phyloP scores from a whole-genome alignment of 208 protist species.

The Wallacemonas collosoma region DNA sequence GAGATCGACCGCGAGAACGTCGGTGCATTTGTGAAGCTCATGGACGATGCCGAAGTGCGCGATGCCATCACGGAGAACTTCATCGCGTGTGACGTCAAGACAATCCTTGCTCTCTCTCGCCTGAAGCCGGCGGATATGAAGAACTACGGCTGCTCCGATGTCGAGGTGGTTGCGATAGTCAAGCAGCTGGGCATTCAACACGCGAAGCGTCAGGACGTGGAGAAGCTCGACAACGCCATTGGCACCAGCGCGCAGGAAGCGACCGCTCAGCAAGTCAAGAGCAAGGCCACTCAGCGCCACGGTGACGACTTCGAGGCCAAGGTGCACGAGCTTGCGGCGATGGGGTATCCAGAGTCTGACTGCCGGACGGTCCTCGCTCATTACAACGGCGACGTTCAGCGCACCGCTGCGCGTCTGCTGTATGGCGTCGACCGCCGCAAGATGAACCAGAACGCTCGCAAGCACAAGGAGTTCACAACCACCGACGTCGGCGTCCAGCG shows the following conservation, averaged over 20 bases:
- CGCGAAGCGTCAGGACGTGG: slow-evolving; percentile 47
- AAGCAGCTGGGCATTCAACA: slow-evolving; percentile 57
- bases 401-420: slow-evolving; percentile 59
- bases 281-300: slow-evolving; percentile 27
- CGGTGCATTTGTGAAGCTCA: slow-evolving; percentile 62
- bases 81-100: slow-evolving; percentile 60
- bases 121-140: slow-evolving; percentile 61
- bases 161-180: slow-evolving; percentile 63
- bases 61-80: slow-evolving; percentile 47
- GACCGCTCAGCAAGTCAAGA: slow-evolving; percentile 37
- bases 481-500: slow-evolving; percentile 66
- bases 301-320: slow-evolving; percentile 63
- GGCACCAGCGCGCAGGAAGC: slow-evolving; percentile 41
- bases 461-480: slow-evolving; percentile 68
- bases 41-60: slow-evolving; percentile 55
- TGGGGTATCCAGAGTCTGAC: slow-evolving; percentile 60
- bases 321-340: slow-evolving; percentile 37
- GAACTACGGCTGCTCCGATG: slow-evolving; percentile 56
- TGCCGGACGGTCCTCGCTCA: slow-evolving; percentile 63
- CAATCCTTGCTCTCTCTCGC: slow-evolving; percentile 47
- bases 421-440: slow-evolving; percentile 43
- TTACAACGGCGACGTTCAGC: slow-evolving; percentile 83
- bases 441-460: slow-evolving; percentile 50
- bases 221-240: slow-evolving; percentile 57
- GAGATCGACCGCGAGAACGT: slow-evolving; percentile 50